Base-by-base conservation (phyloP, 768 basidiomycete genomes). In the Sporobolomyces phaffii region DNA sequence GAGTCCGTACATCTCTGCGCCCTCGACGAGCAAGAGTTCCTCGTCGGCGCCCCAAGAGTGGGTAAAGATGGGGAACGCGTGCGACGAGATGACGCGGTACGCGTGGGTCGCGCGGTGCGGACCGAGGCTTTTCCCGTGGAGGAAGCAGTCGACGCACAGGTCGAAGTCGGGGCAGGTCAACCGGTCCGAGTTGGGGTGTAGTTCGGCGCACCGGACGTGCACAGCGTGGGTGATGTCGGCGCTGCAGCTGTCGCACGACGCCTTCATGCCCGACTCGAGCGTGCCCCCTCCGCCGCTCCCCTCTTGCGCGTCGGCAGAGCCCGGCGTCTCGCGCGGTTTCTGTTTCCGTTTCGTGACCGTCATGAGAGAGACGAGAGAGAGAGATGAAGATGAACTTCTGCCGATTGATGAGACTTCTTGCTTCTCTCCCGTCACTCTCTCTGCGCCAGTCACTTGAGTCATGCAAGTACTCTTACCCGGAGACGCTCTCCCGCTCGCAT, bases 21-120 rank as follows among this genome's bases (percentile, higher is more conserved):
- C 96, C 60, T 93, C 91, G 49, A 97, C 80, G 22, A 99, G 80
- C 10, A 94, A 80, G 3, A 98, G 81, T 76, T 99, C 94, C 90
- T 99, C 94, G 77, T 98, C 94, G 13, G 93, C 94, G 43, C 92
- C 94, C 96, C 94, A 98, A 77, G 94, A 91, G 62, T 87, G 85
- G 11, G 86, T 83, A 74, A 96, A 94, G 74, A 99, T 96, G 4
- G 94, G 96, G 78, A 93, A 90, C 11, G 94, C 91, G 77, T 96
- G 91, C 77, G 80, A 74, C 78, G 94, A 92, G 70, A 98, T 88
- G 63, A 98, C 87, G 61, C 91, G 88, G 77, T 99, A 99, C 48
- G 87, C 79, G 78, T 99, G 94, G 54, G 84, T 83, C 63, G 86
- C 84, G 76, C 88, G 89, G 76, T 98, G 94, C 64, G 83, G 84